Evolutionary conservation across 108 stramenopile genomes (phyloP).

Genomic region (Cyclotella kingstonii): DNA sequence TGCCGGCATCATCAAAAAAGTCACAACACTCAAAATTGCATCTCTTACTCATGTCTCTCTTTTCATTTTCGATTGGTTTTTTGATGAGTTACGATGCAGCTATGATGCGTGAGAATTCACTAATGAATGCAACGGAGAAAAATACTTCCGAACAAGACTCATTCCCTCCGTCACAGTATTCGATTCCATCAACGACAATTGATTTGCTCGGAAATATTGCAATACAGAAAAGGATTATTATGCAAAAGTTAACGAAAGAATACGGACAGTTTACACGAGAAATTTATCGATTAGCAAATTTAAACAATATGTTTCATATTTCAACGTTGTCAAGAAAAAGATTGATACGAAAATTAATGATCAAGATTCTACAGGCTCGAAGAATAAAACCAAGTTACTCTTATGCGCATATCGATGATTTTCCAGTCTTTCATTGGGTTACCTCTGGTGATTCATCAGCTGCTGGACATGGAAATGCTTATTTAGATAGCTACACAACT

Average conservation of each 20-base stretch:
- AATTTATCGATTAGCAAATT: constrained; percentile 4
- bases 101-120: constrained; percentile 8
- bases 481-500: constrained; percentile 30
- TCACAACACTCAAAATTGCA: constrained; percentile 4
- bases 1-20: not conserved
- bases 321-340: constrained; percentile 13
- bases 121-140: not conserved
- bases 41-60: constrained; percentile 11
- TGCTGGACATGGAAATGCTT: constrained; percentile 30
- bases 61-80: constrained; percentile 18
- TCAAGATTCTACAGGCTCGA: constrained; percentile 25
- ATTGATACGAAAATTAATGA: constrained; percentile 28
- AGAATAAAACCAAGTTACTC: not conserved
- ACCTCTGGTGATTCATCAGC: constrained; percentile 30
- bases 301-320: constrained; percentile 14
- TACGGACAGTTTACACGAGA: constrained; percentile 12
- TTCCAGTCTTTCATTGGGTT: constrained; percentile 22
- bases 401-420: not conserved
- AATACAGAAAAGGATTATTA: not conserved
- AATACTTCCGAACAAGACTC: not conserved
- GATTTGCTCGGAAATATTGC: constrained; percentile 18
- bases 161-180: not conserved
- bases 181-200: constrained; percentile 10
- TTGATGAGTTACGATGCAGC: constrained; percentile 29
- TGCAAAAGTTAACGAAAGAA: constrained; percentile 6